Evolutionary conservation across 2,329 filamentous ascomycete genomes (phyloP), one percentile per base, ranked within the genome.

Genomic region (Calonectria multiphialidica): DNA sequence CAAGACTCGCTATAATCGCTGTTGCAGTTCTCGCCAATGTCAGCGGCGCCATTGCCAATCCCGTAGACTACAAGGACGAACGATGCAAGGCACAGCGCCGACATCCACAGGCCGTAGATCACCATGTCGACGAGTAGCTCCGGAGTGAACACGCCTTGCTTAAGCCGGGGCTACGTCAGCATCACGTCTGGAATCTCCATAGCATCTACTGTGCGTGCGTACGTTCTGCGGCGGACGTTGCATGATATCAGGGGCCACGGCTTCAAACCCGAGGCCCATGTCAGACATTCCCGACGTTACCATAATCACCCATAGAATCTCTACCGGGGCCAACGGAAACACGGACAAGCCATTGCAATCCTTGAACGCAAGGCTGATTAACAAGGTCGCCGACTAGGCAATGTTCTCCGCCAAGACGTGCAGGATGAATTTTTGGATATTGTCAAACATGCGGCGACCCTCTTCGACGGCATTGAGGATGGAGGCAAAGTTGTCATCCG

Each of bases 241-340:
- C 86, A 95, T 91, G 71, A 95, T 91, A 80, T 94, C 92, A 0
- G 92, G 89, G 0, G 91, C 90, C 0, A 93, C 92, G 67, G 89
- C 84, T 82, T 95, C 93, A 83, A 94, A 92, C 2, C 93, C 93
- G 3, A 95, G 87, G 72, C 93, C 93, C 91, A 95, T 94, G 74
- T 94, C 93, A 4, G 93, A 93, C 78, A 94, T 87, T 61, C 90
- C 91, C 37, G 92, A 94, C 0, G 93, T 95, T 68, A 95, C 88
- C 93, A 95, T 94, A 78, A 94, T 95, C 73, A 95, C 92, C 93
- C 93, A 95, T 49, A 95, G 86, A 74, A 95, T 93, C 76, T 95
- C 90, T n/a, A 95, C 91, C 0, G 93, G 93, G 0, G 92, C 87
- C 16, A 95, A 87, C 0, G 93, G 93, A 79, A 94, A 95, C 6